Percentiles rank a stretch among this genome's conserved stretches.
Conservation (phyloP, 2,329 filamentous ascomycete species). For the Paraconiothyrium sp. region DNA sequence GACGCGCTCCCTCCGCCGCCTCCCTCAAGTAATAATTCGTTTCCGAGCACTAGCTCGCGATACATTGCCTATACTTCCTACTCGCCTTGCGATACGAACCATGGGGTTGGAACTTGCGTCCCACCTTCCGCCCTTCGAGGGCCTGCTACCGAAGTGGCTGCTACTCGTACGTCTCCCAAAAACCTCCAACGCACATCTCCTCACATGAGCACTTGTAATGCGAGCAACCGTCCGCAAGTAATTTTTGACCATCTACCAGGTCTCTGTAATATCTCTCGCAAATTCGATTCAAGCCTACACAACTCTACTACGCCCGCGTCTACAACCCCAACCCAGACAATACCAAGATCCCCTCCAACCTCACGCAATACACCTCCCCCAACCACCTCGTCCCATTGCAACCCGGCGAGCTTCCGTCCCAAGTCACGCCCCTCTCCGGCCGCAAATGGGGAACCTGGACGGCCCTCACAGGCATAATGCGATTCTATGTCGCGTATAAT, state of each 20-base stretch:
- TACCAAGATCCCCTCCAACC: constrained; percentile 45
- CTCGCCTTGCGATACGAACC: neutral
- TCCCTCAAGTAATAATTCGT: neutral
- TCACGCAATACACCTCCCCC: constrained; percentile 61
- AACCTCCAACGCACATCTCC: constrained; percentile 15
- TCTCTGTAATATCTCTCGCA: constrained; percentile 81
- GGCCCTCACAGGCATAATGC: constrained; percentile 77
- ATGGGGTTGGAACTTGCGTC: constrained; percentile 46
- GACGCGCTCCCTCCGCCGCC: neutral
- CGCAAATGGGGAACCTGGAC: constrained; percentile 92
- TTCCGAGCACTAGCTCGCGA: neutral
- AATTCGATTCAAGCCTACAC: constrained; percentile 87
- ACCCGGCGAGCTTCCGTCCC: constrained; percentile 46
- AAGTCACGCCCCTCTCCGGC: constrained; percentile 76
- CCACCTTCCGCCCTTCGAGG: constrained; percentile 57
- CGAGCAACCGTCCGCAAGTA: neutral
- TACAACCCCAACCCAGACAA: constrained; percentile 72
- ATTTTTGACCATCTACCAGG: constrained; percentile 58
- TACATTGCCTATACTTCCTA: neutral
- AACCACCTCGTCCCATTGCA: constrained; percentile 29
- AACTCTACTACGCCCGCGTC: constrained; percentile 84
- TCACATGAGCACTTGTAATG: neutral
- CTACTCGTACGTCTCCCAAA: constrained; percentile 62
- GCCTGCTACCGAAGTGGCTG: constrained; percentile 71
- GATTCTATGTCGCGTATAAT: constrained; percentile 86